These are phyloP conservation scores for Exophiala aquamarina DNA, from an alignment of 2,329 filamentous ascomycete genomes.

Conservation along the genomic window DNA sequence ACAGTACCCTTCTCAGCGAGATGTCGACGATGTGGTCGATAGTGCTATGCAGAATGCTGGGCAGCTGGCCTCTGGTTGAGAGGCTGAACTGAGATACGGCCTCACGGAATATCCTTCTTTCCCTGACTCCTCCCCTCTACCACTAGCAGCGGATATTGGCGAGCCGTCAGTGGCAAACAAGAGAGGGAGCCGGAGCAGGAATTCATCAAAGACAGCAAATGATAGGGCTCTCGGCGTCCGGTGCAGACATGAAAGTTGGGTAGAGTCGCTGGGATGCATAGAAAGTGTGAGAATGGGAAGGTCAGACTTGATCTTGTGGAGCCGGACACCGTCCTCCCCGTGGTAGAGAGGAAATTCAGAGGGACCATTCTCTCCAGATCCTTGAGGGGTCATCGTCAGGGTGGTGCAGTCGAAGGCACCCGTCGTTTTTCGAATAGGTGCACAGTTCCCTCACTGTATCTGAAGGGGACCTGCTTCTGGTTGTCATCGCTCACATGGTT, in stretches of 20 bases:
- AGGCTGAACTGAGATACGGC: constrained; percentile 9
- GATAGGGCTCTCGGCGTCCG: neutral
- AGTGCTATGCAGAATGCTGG: constrained; percentile 18
- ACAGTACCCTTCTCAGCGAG: constrained; percentile 12
- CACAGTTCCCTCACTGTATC: too few species aligned
- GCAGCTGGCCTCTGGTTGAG: constrained; percentile 13
- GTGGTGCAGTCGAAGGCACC: too few species aligned
- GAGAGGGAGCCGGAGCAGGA: constrained; percentile 1
- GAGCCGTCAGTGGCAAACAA: constrained; percentile 8
- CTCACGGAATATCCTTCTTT: constrained; percentile 6
- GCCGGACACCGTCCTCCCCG: too few species aligned
- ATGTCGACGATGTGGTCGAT: constrained; percentile 15
- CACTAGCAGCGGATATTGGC: constrained; percentile 2
- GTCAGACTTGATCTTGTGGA: too few species aligned
- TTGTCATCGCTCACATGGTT: too few species aligned
- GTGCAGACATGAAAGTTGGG: constrained; percentile 4
- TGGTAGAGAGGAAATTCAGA: too few species aligned
- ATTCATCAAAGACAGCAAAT: constrained; percentile 1
- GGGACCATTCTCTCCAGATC: too few species aligned
- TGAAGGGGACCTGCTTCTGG: too few species aligned
- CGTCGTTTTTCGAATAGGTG: too few species aligned
- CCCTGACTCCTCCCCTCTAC: constrained; percentile 8
- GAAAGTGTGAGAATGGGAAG: too few species aligned
- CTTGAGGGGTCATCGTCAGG: too few species aligned
- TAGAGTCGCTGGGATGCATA: neutral